Base-by-base conservation (phyloP, 2,329 filamentous ascomycete species). In the Cadophora luteo-olivacea region DNA sequence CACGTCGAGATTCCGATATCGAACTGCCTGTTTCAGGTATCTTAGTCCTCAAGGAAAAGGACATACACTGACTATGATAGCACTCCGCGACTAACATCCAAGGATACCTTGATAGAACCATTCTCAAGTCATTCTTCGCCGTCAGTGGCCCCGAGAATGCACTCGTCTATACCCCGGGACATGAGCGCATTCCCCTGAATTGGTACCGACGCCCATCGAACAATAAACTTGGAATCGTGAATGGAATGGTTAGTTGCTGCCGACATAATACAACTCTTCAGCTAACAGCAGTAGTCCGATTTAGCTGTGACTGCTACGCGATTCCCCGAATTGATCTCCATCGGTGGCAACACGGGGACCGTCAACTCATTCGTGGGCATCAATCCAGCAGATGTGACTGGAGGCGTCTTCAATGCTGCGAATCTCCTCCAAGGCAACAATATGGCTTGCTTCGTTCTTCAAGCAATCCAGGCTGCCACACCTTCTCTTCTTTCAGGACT, bases 341-440 rank as follows among this genome's bases (percentile, higher is more conserved):
- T 87, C 25, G 86, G 86, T 5, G 86, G 85, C 11, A 87, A 87
- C 73, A 81, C 81, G 5, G 84, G 85, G 25, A 79, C 78, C 3
- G 80, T 84, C n/a, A 83, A 87, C 76, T 83, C 61, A 29, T 87
- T 86, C 72, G 77, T 81, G 4, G 84, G 84, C 5, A 73, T 87
- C 63, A 77, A 83, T 32, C 60, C 83, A 0, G 69, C 71, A 3
- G 76, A 85, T 62, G 38, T 85, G n/a, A 82, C 82, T 24, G 70
- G 70, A 4, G 70, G 70, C 54, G 73, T 85, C 1, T 80, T 82
- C 69, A 85, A 84, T 70, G 74, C 77, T 4, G 68, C 76, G 19
- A 82, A 77, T 22, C 76, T 86, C 0, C 74, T 83, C 1, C 71
- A 85, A 66, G 82, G 81, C 24, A 85, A 86, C 77, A 84, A 86